Evolutionary conservation across 768 basidiomycete genomes (phyloP), one percentile per base, ranked within the genome.

Genomic region (Leccinum aurantiacum): DNA sequence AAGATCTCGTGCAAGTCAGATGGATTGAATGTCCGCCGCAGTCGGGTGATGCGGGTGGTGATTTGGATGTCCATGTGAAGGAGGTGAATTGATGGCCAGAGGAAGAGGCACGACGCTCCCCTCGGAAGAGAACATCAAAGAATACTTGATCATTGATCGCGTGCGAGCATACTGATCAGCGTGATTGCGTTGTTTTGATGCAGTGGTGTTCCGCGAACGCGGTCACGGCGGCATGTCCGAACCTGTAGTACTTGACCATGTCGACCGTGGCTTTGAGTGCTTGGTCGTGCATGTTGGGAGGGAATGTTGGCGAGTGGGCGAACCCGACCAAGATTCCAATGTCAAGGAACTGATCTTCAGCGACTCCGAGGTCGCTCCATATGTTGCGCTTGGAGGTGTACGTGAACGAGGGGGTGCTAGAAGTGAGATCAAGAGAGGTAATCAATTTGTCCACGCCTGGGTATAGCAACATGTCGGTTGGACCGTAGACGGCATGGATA

Each of bases 291-390:
- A 85, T 78, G 37, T 86, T 90, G 10, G 90, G 90, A 8, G 92
- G 91, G 78, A 94, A 94, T 0, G 90, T 82, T 1, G 85, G 80
- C 0, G 90, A 87, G 64, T 86, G 82, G 31, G 95, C 91, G 64
- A 89, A 95, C 13, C 97, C 97, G 38, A 96, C 86, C 59, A 99
- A 84, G 67, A 99, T 90, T 24, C 88, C 89, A 62, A 95, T 83
- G 74, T 99, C 97, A 64, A 98, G 86, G 76, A 98, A 96, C 70
- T 97, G 95, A 70, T 97, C 95, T 65, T 93, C 88, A 98, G 25
- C 25, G 25, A 27, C 79, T 8, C 76, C 80, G 44, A 90, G 77
- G 60, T 88, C 86, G n/a, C 69, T 76, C 59, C 97, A 79, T 63
- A 98, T 79, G 25, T 77, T 71, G 35, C 86, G 83, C 73, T 97